A percentile compares a stretch with the other conserved stretches of the same genome.
Evolutionary conservation across 805 yeast genomes (phyloP).

Genomic region (Torulaspora maleeae): DNA sequence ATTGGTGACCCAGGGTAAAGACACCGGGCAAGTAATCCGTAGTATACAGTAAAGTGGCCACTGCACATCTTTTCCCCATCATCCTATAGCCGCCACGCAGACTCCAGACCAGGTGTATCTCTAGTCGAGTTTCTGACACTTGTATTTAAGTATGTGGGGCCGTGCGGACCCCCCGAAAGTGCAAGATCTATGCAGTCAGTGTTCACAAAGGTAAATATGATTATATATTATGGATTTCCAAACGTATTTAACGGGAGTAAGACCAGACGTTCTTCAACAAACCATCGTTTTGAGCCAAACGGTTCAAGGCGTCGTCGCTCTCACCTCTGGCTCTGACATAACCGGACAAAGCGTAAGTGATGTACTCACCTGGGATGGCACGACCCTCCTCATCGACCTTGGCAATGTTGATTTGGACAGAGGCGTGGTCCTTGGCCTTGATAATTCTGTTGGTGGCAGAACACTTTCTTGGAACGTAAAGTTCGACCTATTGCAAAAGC

Average conservation of each 20-base stretch:
- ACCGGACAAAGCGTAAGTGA: constrained; percentile 96
- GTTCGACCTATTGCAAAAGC: constrained; percentile 69
- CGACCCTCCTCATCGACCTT: constrained; percentile 96
- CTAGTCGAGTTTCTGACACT: background rate
- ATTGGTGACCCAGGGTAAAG: constrained; percentile 43
- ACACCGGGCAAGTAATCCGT: constrained; percentile 55
- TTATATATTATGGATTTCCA: constrained; percentile 6
- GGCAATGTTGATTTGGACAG: constrained; percentile 98
- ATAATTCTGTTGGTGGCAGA: constrained; percentile 99
- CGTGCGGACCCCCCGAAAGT: background rate
- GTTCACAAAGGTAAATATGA: constrained; percentile 1
- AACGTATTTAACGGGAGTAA: constrained; percentile 71
- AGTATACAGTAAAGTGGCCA: constrained; percentile 44
- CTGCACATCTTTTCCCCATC: constrained; percentile 12
- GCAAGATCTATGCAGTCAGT: background rate
- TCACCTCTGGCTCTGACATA: constrained; percentile 99
- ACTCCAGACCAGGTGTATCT: background rate
- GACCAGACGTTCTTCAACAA: constrained; percentile 93
- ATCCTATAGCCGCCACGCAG: background rate
- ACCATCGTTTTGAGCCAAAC: constrained; percentile 99
- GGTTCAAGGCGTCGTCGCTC: constrained; percentile 98
- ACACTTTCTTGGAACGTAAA: constrained; percentile 99
- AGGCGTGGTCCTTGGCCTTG: constrained; percentile 99
- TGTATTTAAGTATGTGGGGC: background rate
- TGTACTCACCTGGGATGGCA: constrained; percentile 83